Evolutionary conservation across 78 protist species (phyloP), one percentile per base, ranked within the genome.

Genomic region (Dictyostelium intermedium): DNA sequence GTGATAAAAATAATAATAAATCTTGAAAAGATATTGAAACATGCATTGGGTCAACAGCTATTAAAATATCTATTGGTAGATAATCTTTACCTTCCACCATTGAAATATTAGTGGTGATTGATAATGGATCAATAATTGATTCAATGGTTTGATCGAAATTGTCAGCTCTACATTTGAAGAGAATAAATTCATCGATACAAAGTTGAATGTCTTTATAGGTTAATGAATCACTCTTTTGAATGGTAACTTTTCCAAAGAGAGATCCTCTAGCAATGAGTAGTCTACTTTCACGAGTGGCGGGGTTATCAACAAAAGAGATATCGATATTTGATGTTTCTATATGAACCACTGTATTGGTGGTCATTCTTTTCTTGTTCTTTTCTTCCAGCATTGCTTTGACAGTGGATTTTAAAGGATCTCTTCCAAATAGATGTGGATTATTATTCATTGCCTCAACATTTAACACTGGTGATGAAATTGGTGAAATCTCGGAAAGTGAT

Each of bases 21-120:
- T 89, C 94, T 80, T 89, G 94, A 78, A 41, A 89, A 11, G 84
- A 74, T 23, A 89, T 45, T 16, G 94, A 61, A 7, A 89, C n/a
- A 25, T 80, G 94, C 20, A 89, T 45, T 14, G 94, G 94, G 20
- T 89, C 63, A 34, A 43, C 87, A 0, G 76, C 39, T 1, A 89
- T 39, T 11, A 89, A 39, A 30, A 89, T 89, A 70, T 89, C 94
- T 32, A 70, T 37, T 16, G 87, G 87, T 32, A 89, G 27, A 20
- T 34, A 20, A 2, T 89, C 94, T 34, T 80, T 70, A 11, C 87
- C 87, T 7, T 89, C 87, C 6, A 80, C 79, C 47, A 61, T 18
- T 18, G 53, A 61, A n/a, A 89, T 69, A 8, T 76, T 69, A 3
- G 50, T 34, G 0, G 94, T 89, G 5, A 89, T 20, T 11, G 85